Evolutionary conservation across 768 basidiomycete species (phyloP).

Genomic region (Glaciozyma antarctica): DNA sequence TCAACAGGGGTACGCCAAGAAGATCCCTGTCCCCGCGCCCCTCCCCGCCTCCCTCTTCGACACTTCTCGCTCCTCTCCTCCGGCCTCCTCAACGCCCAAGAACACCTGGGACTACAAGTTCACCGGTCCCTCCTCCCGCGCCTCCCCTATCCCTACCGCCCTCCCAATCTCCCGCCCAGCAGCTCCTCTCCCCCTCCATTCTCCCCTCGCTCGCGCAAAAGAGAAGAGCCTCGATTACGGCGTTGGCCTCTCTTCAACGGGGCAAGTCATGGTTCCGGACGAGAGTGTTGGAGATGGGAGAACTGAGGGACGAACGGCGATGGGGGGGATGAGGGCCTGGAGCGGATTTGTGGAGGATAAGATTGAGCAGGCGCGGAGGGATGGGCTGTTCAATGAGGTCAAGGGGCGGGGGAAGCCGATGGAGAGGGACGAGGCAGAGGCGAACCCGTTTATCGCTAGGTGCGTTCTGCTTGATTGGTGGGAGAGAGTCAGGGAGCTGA

Average conservation of each 20-base stretch:
- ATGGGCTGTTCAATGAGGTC: slow-evolving; percentile 62
- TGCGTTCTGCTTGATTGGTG: neutral
- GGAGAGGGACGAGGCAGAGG: slow-evolving; percentile 43
- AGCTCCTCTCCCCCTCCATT: neutral
- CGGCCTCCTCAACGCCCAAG: neutral
- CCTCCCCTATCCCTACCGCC: neutral
- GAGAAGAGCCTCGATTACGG: neutral
- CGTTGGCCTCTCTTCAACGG: neutral
- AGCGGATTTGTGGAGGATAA: slow-evolving; percentile 20
- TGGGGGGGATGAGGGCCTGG: slow-evolving; percentile 6
- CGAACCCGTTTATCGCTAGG: slow-evolving; percentile 55
- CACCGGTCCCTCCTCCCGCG: neutral
- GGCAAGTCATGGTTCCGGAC: neutral
- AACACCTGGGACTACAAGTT: neutral
- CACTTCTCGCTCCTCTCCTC: neutral
- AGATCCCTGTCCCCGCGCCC: neutral
- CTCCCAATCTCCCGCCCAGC: neutral
- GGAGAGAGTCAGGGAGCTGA: too few relatives aligned
- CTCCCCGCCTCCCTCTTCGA: neutral
- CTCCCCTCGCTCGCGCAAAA: neutral
- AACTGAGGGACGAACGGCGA: neutral
- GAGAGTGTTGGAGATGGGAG: neutral
- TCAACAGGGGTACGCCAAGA: neutral
- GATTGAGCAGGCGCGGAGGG: slow-evolving; percentile 53
- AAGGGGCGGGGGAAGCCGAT: slow-evolving; percentile 58